Base-by-base conservation (phyloP, 495 filamentous ascomycete genomes). In the Aeminium ludgeri region DNA sequence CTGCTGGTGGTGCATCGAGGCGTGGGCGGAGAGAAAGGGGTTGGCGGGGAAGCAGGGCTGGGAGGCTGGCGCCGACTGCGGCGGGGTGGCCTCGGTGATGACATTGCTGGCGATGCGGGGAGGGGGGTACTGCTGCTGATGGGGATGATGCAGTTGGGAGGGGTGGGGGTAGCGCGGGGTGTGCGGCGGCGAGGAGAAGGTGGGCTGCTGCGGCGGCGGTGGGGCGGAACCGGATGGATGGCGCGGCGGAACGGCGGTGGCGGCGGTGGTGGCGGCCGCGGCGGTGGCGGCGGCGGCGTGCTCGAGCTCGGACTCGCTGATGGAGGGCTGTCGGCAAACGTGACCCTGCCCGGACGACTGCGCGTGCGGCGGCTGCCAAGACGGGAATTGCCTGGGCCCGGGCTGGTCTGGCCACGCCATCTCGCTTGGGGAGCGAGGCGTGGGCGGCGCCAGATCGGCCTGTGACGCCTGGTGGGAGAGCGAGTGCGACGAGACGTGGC, bases 1-100 rank as follows among this genome's bases (percentile, higher is more conserved):
- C 18, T n/a, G n/a, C n/a, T 16, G 41, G 23, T 30, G 41, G 16
- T 35, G 15, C 20, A 33, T 44, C 16, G 4, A 28, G 12, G 25
- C n/a, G 4, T 27, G 20, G 6, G 36, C 23, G 2, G 17, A 12
- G 20, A 20, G 13, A 27, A 42, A 39, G 2, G 30, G 17, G 30
- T 46, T 43, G 1, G 39, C 28, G 15, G 58, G 53, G 38, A 61
- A 61, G 32, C 48, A 45, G 39, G 58, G 55, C 34, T 63, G 59
- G n/a, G 46, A 49, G 13, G 59, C 58, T 8, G 59, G 59, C 12
- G 59, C 59, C 2, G 58, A 61, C 40, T 63, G 59, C 8, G 59
- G 59, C 13, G 59, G 58, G 6, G 59, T 63, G 34, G 59, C 53
- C 40, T 53, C 53, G 38, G 50, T 55, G 23, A 56, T 31, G 11